A percentile compares a stretch with the other conserved stretches of the same genome.
phyloP scores from a whole-genome alignment of 1,139 yeast species.

The Yamadazyma conglobata region DNA sequence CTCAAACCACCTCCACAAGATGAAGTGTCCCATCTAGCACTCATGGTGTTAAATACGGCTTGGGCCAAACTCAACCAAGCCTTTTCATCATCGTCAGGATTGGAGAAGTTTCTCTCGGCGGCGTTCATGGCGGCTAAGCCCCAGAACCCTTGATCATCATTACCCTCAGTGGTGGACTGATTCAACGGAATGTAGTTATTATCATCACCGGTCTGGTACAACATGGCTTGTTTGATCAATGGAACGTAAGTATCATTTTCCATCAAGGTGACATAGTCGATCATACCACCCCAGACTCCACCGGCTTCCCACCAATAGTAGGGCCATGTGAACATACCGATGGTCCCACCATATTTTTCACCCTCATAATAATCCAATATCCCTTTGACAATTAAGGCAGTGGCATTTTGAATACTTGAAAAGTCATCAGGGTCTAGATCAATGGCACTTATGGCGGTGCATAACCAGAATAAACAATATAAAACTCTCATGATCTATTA shows the following conservation, averaged over 20 bases:
- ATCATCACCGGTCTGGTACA: conserved; percentile 64
- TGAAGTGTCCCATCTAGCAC: conserved; percentile 75
- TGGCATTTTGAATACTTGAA: conserved; percentile 44
- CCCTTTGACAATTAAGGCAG: conserved; percentile 58
- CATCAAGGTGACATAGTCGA: conserved; percentile 65
- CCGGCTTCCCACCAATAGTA: conserved; percentile 97
- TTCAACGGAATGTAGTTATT: conserved; percentile 72
- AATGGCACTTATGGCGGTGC: conserved; percentile 2
- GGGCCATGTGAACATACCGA: conserved; percentile 73
- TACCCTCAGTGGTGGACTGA: conserved; percentile 78
- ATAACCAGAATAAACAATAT: too few species aligned
- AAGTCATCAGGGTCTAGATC: conserved; percentile 37
- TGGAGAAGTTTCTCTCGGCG: conserved; percentile 72
- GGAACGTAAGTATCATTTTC: conserved; percentile 57
- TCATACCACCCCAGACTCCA: conserved; percentile 76
- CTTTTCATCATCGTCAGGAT: conserved; percentile 44
- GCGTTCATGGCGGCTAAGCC: conserved; percentile 82
- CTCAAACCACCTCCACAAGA: conserved; percentile 85
- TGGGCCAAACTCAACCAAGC: conserved; percentile 73
- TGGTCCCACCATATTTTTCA: conserved; percentile 59
- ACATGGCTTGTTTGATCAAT: conserved; percentile 53
- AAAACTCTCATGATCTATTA: too few species aligned
- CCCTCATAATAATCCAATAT: conserved; percentile 73
- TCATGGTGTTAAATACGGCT: conserved; percentile 88
- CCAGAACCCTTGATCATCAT: conserved; percentile 94